These are phyloP conservation scores for Cyathus striatus DNA, from an alignment of 768 basidiomycete species.

Conservation along the genomic window DNA sequence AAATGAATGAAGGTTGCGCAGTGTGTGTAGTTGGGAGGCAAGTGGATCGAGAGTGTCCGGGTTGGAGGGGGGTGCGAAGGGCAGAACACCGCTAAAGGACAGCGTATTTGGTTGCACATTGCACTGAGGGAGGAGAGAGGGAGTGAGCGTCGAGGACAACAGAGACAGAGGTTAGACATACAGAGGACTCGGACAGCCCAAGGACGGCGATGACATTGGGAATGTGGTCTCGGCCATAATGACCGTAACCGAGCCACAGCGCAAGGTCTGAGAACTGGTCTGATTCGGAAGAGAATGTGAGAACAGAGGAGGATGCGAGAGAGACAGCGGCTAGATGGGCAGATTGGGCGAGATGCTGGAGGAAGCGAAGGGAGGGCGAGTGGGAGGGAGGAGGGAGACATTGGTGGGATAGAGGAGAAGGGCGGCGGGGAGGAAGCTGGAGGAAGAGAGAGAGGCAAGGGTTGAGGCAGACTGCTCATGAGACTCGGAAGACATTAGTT, in stretches of 20 bases:
- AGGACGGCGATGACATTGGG: constrained; percentile 14
- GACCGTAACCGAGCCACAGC: constrained; percentile 44
- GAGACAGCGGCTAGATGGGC: constrained; percentile 35
- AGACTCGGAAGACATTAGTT: too few relatives aligned
- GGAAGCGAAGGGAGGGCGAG: too few relatives aligned
- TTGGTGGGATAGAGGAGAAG: too few relatives aligned
- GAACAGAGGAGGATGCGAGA: constrained; percentile 41
- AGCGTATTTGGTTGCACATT: neutral
- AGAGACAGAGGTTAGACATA: too few relatives aligned
- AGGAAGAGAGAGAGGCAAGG: too few relatives aligned
- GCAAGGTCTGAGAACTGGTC: constrained; percentile 53
- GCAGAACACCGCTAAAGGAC: neutral
- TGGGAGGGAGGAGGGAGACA: too few relatives aligned
- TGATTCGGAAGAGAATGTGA: too few relatives aligned
- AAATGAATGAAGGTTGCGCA: neutral
- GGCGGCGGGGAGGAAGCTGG: too few relatives aligned
- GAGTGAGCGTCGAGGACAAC: neutral
- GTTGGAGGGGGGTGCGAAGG: constrained; percentile 2
- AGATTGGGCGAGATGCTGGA: constrained; percentile 28
- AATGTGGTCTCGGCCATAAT: constrained; percentile 18
- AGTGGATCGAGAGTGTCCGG: too few relatives aligned
- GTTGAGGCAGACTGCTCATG: too few relatives aligned
- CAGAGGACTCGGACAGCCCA: too few relatives aligned
- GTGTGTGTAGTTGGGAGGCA: too few relatives aligned
- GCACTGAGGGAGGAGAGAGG: neutral